These are phyloP conservation scores for Exophiala phaeomuriformis DNA, from an alignment of 2,329 filamentous ascomycete species.

Conservation along the genomic window DNA sequence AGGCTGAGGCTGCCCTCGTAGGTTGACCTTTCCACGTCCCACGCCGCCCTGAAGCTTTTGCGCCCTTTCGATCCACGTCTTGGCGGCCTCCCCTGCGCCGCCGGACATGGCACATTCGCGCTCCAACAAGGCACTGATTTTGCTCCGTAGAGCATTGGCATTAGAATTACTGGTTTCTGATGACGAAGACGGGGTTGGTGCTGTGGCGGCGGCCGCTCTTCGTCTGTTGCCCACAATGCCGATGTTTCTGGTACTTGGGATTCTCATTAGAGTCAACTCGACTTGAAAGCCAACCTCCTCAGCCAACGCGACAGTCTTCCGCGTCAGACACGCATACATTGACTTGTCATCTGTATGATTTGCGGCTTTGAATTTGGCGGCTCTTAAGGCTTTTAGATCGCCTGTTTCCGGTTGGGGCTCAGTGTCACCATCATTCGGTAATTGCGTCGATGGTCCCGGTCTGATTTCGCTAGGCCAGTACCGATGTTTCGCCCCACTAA, in stretches of 20 bases:
- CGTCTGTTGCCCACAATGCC: constrained; percentile 62
- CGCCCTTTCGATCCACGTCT: constrained; percentile 47
- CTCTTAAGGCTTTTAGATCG: constrained; percentile 36
- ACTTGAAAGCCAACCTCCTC: constrained; percentile 65
- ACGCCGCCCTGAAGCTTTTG: constrained; percentile 42
- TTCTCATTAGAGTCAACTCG: constrained; percentile 79
- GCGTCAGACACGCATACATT: constrained; percentile 74
- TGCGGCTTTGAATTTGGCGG: constrained; percentile 31
- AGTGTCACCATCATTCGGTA: constrained; percentile 22
- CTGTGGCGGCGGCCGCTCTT: constrained; percentile 1
- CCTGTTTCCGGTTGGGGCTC: constrained; percentile 33
- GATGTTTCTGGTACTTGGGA: constrained; percentile 84
- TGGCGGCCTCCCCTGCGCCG: constrained; percentile 39
- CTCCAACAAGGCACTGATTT: constrained; percentile 56
- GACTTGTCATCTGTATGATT: constrained; percentile 48
- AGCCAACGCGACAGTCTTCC: constrained; percentile 66
- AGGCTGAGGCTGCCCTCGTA: constrained; percentile 7
- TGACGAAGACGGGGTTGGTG: constrained; percentile 32
- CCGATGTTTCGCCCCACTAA: constrained; percentile 67
- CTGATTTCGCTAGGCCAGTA: constrained; percentile 31
- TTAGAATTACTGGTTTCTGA: too few relatives aligned
- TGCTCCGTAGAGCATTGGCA: constrained; percentile 52
- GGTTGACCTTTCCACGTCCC: constrained; percentile 34
- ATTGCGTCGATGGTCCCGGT: constrained; percentile 2
- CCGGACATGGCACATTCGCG: constrained; percentile 43